phyloP scores from a whole-genome alignment of 768 basidiomycete species.

The Cystoderma amianthinum region DNA sequence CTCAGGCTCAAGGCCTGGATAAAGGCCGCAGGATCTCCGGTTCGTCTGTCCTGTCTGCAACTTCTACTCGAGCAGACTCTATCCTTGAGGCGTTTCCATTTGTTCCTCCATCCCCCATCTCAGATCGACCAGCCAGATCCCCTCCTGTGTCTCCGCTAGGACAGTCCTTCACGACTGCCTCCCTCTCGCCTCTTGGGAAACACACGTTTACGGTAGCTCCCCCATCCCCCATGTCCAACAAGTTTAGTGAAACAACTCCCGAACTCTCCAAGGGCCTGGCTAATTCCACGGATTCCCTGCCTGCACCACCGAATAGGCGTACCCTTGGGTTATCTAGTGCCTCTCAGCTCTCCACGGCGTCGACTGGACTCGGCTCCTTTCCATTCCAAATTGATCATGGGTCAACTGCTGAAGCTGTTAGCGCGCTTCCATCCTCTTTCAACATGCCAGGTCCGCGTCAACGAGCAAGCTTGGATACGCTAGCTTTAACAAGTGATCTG shows the following conservation, averaged over 20 bases:
- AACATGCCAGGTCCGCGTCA: slow-evolving; percentile 36
- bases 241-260: slow-evolving; percentile 15
- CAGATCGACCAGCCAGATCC: slow-evolving; percentile 68
- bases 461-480: slow-evolving; percentile 80
- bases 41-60: slow-evolving; percentile 58
- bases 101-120: slow-evolving; percentile 85
- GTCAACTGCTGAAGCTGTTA: slow-evolving; percentile 22
- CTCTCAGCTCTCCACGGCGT: slow-evolving; percentile 72
- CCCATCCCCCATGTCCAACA: slow-evolving; percentile 52
- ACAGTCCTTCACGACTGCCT: slow-evolving; percentile 42
- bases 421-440: slow-evolving; percentile 25
- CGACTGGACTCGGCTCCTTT: slow-evolving; percentile 78
- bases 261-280: slow-evolving; percentile 11
- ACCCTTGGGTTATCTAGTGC: slow-evolving; percentile 67
- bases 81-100: slow-evolving; percentile 86
- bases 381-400: slow-evolving; percentile 82
- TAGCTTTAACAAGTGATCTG: slow-evolving; percentile 76
- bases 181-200: slow-evolving; percentile 55
- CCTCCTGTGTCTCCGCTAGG: slow-evolving; percentile 72
- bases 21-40: slow-evolving; percentile 49
- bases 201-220: slow-evolving; percentile 35
- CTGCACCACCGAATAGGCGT: slow-evolving; percentile 52
- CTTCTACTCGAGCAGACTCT: slow-evolving; percentile 74
- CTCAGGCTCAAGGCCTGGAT: slow-evolving; percentile 44
- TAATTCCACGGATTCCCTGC: slow-evolving; percentile 16